Evolutionary conservation across 495 filamentous ascomycete species (phyloP).

Genomic region (Chaetomidium leptoderma): DNA sequence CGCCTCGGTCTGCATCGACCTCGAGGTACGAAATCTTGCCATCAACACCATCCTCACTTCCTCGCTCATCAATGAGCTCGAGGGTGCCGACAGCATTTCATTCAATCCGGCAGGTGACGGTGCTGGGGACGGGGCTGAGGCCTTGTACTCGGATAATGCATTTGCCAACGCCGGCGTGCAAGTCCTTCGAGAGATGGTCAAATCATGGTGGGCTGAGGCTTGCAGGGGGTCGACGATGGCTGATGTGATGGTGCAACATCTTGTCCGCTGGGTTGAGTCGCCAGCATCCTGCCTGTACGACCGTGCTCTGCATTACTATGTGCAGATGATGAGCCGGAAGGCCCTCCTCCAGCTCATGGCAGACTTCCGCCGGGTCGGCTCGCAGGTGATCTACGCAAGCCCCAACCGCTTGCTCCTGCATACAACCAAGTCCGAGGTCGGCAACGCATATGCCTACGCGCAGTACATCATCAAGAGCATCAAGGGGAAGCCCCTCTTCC

Average conservation of each 20-base stretch:
- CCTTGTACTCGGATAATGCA: conserved; percentile 82
- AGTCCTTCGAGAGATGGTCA: conserved; percentile 96
- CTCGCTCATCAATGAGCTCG: conserved; percentile 94
- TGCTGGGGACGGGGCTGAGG: conserved; percentile 49
- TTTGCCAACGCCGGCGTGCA: conserved; percentile 87
- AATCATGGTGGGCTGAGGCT: conserved; percentile 94
- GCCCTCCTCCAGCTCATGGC: conserved; percentile 95
- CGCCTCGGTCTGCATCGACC: conserved; percentile 92
- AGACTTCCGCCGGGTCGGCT: conserved; percentile 92
- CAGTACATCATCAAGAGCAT: conserved; percentile 97
- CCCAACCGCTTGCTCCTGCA: conserved; percentile 86
- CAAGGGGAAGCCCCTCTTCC: conserved; percentile 88
- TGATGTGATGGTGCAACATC: conserved; percentile 94
- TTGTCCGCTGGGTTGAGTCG: conserved; percentile 94
- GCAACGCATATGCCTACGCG: conserved; percentile 93
- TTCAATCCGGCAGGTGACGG: conserved; percentile 75
- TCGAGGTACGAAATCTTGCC: conserved; percentile 88
- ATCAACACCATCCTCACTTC: conserved; percentile 98
- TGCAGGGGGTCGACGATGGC: conserved; percentile 89
- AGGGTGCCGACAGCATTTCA: conserved; percentile 75
- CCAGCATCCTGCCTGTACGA: conserved; percentile 93
- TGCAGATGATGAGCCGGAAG: conserved; percentile 96
- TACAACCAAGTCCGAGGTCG: conserved; percentile 94
- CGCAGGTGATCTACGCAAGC: conserved; percentile 87
- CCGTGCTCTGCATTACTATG: conserved; percentile 92